A percentile compares a stretch with the other conserved stretches of the same genome.
Conservation (phyloP, 2,329 filamentous ascomycete species). For the Aspergillus phoenicis region DNA sequence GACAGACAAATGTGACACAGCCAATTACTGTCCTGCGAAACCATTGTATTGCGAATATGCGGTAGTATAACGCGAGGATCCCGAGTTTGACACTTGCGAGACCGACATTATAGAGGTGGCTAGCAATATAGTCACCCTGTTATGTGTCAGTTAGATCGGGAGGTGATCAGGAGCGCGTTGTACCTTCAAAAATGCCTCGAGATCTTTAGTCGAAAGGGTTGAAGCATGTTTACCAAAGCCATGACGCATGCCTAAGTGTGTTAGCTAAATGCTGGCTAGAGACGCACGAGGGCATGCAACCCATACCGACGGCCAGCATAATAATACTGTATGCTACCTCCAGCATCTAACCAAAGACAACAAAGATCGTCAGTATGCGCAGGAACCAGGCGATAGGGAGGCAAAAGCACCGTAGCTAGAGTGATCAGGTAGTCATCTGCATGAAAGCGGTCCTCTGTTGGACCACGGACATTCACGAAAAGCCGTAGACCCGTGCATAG, state of each 20-base stretch:
- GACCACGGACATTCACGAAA: neutral
- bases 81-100: slow-evolving; percentile 10
- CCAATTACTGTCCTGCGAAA: slow-evolving; percentile 9
- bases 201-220: neutral
- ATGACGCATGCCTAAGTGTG: slow-evolving; percentile 4
- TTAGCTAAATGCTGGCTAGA: neutral
- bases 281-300: neutral
- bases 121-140: slow-evolving; percentile 11
- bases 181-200: slow-evolving; percentile 12
- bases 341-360: neutral
- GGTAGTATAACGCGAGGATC: slow-evolving; percentile 10
- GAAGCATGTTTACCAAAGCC: slow-evolving; percentile 8
- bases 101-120: slow-evolving; percentile 11
- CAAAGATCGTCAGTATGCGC: neutral
- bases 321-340: slow-evolving; percentile 8
- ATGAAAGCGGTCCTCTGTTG: slow-evolving; percentile 3
- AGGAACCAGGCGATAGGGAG: neutral
- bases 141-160: neutral
- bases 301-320: slow-evolving; percentile 3
- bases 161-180: neutral
- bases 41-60: slow-evolving; percentile 10
- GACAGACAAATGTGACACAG: neutral
- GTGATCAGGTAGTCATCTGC: slow-evolving; percentile 7
- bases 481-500: slow-evolving; percentile 7
- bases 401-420: slow-evolving; percentile 4